Evolutionary conservation across 176 grass and related monocot species (phyloP), one percentile per base, ranked within the genome.

Genomic region (Hyparrhenia diplandra): DNA sequence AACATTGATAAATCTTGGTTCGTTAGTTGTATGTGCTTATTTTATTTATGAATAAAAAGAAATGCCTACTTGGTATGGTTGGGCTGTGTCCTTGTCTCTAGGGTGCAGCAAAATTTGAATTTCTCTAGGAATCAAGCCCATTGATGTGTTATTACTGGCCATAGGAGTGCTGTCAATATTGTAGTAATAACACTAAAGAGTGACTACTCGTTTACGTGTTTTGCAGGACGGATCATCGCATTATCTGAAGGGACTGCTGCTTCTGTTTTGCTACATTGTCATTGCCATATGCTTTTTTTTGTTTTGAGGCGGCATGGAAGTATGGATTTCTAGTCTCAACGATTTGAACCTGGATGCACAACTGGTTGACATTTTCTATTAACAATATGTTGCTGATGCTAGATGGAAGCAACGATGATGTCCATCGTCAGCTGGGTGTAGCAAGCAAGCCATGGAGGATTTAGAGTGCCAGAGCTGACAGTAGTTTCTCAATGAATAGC

Each of bases 191-290:
- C 76, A 35, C 36, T 79, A 83, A n/a, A 85, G 83, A 18, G 12
- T 24, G 43, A 23, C 8, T 39, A 11, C 25, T 30, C 27, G 11
- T n/a, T 51, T 32, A 42, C 77, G 29, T 59, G 47, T n/a, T 68
- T 23, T 87, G 60, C 89, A 97, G 94, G 94, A 97, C 7, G 94
- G 94, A 6, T 87, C 89, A 37, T 97, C 94, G 0, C 91, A 97
- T 84, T 97, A 97, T 85, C 73, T 97, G 76, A 97, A 97, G 80
- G 94, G 94, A 64, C 29, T 91, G 45, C 67, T 90, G 23, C 94
- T 94, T 40, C 78, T 97, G 9, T 86, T 97, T 31, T 94, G 87
- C 80, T 97, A 97, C 75, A 1, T 86, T 14, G 74, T 85, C 71
- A 87, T 92, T 28, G 82, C 57, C 6, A 69, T 85, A 86, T 90